Evolutionary conservation across 768 basidiomycete species (phyloP), one percentile per base, ranked within the genome.

Genomic region (Botryobasidium botryosum): DNA sequence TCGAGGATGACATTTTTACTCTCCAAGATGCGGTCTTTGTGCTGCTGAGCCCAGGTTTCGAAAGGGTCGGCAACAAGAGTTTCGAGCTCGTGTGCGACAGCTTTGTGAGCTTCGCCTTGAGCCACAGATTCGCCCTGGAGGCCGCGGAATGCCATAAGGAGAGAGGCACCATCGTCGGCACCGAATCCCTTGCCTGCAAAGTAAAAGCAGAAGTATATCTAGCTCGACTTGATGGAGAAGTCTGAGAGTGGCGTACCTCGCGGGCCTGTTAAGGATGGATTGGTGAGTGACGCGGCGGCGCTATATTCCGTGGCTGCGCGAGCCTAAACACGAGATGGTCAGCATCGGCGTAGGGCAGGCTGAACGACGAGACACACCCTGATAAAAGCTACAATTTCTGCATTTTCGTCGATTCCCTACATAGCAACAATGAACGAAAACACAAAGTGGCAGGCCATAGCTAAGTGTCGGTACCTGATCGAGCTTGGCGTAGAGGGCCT

Each of bases 121-220:
- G 64, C 61, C 8, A 58, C 56, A 6, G 80, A 74, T 59, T 88
- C 84, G 49, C 68, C 68, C 55, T 86, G 81, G 29, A 88, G 69
- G 13, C 84, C 82, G 12, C 74, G 75, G 59, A 88, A 84, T 1
- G 82, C 71, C 64, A 79, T 72, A 35, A 80, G 68, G 12, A 88
- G 63, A 1, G 85, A 83, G 17, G 85, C 85, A 6, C 85, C 85
- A 49, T 87, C 85, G 54, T 88, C 85, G n/a, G 68, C 70, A 47
- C 64, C 64, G 54, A 86, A 90, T 24, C 78, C 84, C 5, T 67
- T 65, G 49, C 68, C 75, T 77, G 50, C 45, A 12, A 33, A 33
- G 17, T 33, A 33, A 17, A 33, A 33, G 17, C 32, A 33, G 32
- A 17, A 33, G 32, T 10, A 33, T 10, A 17, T 33, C 32, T 10